These are phyloP conservation scores for Hirschfeldia incana DNA, from an alignment of 345 rosid species.

Conservation along the genomic window DNA sequence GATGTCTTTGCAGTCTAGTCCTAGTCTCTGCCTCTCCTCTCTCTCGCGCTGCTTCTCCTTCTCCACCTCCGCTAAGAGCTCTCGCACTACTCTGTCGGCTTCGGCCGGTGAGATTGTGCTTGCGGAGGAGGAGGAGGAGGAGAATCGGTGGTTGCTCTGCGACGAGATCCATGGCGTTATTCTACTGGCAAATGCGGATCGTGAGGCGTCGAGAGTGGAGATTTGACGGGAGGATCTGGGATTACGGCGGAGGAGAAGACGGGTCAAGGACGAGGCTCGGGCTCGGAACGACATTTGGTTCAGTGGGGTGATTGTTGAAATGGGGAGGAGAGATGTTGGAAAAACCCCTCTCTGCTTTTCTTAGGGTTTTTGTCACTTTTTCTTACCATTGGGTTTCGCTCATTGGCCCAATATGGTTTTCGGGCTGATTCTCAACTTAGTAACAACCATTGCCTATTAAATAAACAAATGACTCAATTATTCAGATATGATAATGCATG, in stretches of 20 bases:
- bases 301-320: slow-evolving; percentile 23
- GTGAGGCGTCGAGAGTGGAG: slow-evolving; percentile 6
- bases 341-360: slow-evolving; percentile 2
- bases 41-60: slow-evolving; percentile 73
- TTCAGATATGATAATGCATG: too few relatives aligned
- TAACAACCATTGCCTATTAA: not conserved
- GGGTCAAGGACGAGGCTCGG: slow-evolving; percentile 46
- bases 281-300: slow-evolving; percentile 44
- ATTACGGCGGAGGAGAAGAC: slow-evolving; percentile 44
- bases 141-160: slow-evolving; percentile 22
- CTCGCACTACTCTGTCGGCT: slow-evolving; percentile 41
- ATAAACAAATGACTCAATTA: too few relatives aligned
- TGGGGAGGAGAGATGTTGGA: not conserved
- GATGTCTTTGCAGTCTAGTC: slow-evolving; percentile 70
- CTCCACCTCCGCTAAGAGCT: slow-evolving; percentile 61
- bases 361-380: slow-evolving; percentile 32
- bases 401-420: slow-evolving; percentile 4
- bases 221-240: slow-evolving; percentile 20
- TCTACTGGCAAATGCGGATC: slow-evolving; percentile 22
- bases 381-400: slow-evolving; percentile 4
- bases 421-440: not conserved
- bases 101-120: slow-evolving; percentile 7
- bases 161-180: slow-evolving; percentile 37
- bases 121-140: slow-evolving; percentile 50
- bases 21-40: slow-evolving; percentile 64